Percentiles rank a stretch among this genome's conserved stretches.
These are phyloP conservation scores for Mariannaea sp. DNA, from an alignment of 2,329 filamentous ascomycete genomes.

Conservation along the genomic window DNA sequence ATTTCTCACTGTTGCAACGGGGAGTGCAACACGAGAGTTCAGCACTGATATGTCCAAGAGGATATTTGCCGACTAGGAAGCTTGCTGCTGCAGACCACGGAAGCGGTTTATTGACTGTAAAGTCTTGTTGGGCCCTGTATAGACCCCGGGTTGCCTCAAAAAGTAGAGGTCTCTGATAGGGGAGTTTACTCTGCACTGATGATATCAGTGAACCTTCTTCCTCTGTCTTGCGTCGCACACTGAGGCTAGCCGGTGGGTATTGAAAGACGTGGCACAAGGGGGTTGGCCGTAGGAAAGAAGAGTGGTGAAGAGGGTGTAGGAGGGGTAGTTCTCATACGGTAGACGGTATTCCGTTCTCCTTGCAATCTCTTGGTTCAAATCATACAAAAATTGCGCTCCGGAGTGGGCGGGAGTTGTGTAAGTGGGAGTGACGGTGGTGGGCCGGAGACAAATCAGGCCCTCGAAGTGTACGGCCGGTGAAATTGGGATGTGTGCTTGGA, in stretches of 20 bases:
- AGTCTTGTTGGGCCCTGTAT: no score
- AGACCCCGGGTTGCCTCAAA: slow-evolving; percentile 6
- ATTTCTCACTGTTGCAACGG: neutral
- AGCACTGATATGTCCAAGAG: neutral
- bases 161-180: neutral
- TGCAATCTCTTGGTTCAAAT: neutral
- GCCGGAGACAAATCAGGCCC: neutral
- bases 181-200: neutral
- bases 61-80: slow-evolving; percentile 21
- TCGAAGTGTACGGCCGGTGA: neutral
- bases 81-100: slow-evolving; percentile 24
- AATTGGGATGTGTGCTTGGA: neutral
- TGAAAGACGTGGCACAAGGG: neutral
- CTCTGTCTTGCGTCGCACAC: neutral
- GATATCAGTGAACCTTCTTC: neutral
- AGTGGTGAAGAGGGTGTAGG: neutral
- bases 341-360: neutral
- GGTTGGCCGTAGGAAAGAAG: neutral
- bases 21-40: neutral
- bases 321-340: neutral
- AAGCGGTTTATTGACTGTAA: no score
- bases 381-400: no score
- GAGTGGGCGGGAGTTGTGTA: slow-evolving; percentile 1
- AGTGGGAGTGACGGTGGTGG: neutral
- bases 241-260: neutral